Conservation (phyloP, 176 grass and related monocot genomes). For the Calamus simplicifolius region DNA sequence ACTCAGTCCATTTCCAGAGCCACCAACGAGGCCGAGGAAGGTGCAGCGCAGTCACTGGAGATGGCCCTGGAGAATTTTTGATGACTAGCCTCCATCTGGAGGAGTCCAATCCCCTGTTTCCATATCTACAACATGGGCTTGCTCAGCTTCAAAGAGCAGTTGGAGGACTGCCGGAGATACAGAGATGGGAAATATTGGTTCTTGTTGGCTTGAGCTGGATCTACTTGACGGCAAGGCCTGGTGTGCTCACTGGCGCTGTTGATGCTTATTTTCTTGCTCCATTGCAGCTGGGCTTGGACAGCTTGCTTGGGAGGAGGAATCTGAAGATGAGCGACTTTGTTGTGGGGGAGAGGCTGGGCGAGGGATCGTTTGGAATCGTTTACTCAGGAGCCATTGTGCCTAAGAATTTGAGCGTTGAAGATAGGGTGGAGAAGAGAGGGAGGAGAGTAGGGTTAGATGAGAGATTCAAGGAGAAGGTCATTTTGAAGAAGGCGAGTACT, state of each 20-base stretch:
- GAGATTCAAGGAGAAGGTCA: constrained; percentile 83
- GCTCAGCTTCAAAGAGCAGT: constrained; percentile 28
- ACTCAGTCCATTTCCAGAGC: constrained; percentile 2
- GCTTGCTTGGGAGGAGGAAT: constrained; percentile 58
- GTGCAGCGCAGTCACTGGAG: constrained; percentile 10
- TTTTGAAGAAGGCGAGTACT: constrained; percentile 72
- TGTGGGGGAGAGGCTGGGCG: constrained; percentile 72
- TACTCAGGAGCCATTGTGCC: constrained; percentile 68
- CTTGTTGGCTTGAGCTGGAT: constrained; percentile 41
- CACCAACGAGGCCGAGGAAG: background rate
- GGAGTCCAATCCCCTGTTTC: constrained; percentile 24
- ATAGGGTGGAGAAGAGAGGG: constrained; percentile 27
- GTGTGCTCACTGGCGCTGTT: constrained; percentile 67
- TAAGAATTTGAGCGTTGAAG: constrained; percentile 27
- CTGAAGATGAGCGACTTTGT: constrained; percentile 85
- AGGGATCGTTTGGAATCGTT: constrained; percentile 84
- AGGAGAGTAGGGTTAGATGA: constrained; percentile 45
- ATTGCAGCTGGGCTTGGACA: constrained; percentile 69
- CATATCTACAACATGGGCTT: constrained; percentile 12
- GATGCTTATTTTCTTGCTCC: constrained; percentile 80
- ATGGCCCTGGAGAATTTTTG: background rate
- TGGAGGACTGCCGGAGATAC: constrained; percentile 31
- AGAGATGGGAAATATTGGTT: constrained; percentile 44
- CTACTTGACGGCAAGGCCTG: constrained; percentile 85
- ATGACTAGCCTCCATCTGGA: constrained; percentile 32